phyloP scores from a whole-genome alignment of 2,329 filamentous ascomycete species.

The Colletotrichum eleusines region DNA sequence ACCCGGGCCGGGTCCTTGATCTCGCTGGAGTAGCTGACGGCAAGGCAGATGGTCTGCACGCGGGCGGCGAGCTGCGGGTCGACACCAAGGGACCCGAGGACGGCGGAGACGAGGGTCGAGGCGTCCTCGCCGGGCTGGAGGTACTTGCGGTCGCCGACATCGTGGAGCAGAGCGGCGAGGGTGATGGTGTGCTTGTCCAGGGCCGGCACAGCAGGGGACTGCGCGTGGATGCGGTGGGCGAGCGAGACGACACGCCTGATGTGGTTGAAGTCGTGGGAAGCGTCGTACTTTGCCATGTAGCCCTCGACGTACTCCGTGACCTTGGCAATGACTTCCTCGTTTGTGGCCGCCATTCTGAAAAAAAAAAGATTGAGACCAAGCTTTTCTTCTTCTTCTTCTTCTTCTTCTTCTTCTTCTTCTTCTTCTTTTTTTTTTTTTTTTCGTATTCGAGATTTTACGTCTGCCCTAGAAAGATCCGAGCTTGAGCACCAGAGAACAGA shows the following conservation, averaged over 20 bases:
- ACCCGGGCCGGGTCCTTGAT: slow-evolving; percentile 72
- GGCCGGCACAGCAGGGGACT: slow-evolving; percentile 43
- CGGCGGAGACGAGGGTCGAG: slow-evolving; percentile 65
- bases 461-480: no score
- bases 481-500: not conserved
- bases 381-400: no score
- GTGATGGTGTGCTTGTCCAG: slow-evolving; percentile 69
- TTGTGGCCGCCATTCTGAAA: slow-evolving; percentile 17
- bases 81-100: slow-evolving; percentile 70
- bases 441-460: not conserved
- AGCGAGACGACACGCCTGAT: slow-evolving; percentile 84
- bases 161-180: slow-evolving; percentile 83
- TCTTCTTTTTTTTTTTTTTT: no score
- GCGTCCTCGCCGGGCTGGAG: slow-evolving; percentile 67
- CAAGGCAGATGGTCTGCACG: slow-evolving; percentile 78
- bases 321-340: slow-evolving; percentile 62
- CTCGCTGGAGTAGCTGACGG: slow-evolving; percentile 85
- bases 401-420: no score
- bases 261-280: slow-evolving; percentile 89
- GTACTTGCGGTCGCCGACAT: slow-evolving; percentile 91
- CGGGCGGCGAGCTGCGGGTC: slow-evolving; percentile 68
- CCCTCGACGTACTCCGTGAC: slow-evolving; percentile 73
- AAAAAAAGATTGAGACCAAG: no score
- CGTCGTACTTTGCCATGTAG: slow-evolving; percentile 84
- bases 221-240: slow-evolving; percentile 68